A percentile compares a stretch with the other conserved stretches of the same genome.
Conservation (phyloP, 192 early-diverging fungal species). For the Linnemannia exigua region DNA sequence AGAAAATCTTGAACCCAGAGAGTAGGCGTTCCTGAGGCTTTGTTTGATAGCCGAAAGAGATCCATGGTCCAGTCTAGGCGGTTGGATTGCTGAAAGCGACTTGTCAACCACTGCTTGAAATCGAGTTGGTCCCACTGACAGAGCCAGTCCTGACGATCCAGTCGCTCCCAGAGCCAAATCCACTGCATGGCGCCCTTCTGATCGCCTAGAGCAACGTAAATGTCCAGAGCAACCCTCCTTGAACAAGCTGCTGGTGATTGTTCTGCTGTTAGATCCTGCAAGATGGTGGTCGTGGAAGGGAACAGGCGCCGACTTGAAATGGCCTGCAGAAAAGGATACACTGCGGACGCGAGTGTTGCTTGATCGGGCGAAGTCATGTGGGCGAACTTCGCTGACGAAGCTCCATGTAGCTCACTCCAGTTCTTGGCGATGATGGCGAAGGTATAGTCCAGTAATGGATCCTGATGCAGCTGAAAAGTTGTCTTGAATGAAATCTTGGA, state of each 20-base stretch:
- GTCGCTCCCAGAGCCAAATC: slow-evolving; percentile 35
- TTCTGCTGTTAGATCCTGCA: background rate
- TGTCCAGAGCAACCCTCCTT: slow-evolving; percentile 27
- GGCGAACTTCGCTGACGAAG: background rate
- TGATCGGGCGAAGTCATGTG: slow-evolving; percentile 15
- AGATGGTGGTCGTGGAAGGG: slow-evolving; percentile 22
- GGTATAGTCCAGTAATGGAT: slow-evolving; percentile 42
- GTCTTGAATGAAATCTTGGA: slow-evolving; percentile 12
- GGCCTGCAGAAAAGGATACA: slow-evolving; percentile 20
- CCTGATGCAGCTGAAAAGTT: slow-evolving; percentile 17
- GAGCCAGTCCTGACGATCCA: slow-evolving; percentile 38
- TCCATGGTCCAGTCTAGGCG: slow-evolving; percentile 33
- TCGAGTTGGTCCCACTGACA: slow-evolving; percentile 25
- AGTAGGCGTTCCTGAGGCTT: background rate
- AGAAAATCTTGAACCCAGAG: slow-evolving; percentile 34
- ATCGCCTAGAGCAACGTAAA: slow-evolving; percentile 7
- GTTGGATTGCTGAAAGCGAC: slow-evolving; percentile 6
- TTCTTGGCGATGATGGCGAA: slow-evolving; percentile 23
- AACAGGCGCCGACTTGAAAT: slow-evolving; percentile 33
- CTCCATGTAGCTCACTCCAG: slow-evolving; percentile 24
- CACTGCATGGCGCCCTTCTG: slow-evolving; percentile 29
- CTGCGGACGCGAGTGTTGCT: slow-evolving; percentile 27
- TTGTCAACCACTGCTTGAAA: slow-evolving; percentile 14
- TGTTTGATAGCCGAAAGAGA: slow-evolving; percentile 17
- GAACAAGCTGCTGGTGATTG: background rate